Evolutionary conservation across 768 basidiomycete species (phyloP).

Genomic region (Gloeopeniophorella convolvens): DNA sequence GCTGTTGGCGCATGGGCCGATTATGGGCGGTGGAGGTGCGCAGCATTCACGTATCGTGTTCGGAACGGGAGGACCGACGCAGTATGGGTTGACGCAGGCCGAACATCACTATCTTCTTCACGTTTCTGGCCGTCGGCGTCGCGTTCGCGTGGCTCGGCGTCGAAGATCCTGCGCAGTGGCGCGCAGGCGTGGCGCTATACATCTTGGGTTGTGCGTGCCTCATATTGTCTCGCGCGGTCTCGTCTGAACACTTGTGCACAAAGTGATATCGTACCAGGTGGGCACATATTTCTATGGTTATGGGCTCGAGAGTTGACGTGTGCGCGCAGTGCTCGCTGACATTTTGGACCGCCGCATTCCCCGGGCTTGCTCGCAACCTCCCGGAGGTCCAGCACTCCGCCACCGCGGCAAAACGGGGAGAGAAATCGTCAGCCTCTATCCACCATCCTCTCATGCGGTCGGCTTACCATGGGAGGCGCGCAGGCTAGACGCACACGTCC

Average conservation of each 20-base stretch:
- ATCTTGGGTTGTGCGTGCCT: slow-evolving; percentile 50
- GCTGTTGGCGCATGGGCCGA: slow-evolving; percentile 75
- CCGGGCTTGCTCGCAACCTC: slow-evolving; percentile 63
- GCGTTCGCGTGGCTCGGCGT: slow-evolving; percentile 79
- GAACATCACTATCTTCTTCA: slow-evolving; percentile 73
- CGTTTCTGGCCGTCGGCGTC: slow-evolving; percentile 54
- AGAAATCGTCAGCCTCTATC: slow-evolving; percentile 39
- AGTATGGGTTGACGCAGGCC: slow-evolving; percentile 36
- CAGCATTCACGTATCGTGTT: not conserved
- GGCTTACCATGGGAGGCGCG: too few species aligned
- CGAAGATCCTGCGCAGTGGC: slow-evolving; percentile 57
- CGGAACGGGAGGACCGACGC: not conserved
- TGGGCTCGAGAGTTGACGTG: not conserved
- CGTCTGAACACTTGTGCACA: slow-evolving; percentile 12
- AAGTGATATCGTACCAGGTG: slow-evolving; percentile 71
- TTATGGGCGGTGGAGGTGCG: slow-evolving; percentile 71
- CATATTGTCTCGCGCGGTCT: not conserved
- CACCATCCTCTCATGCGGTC: not conserved
- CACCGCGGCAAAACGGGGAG: slow-evolving; percentile 32
- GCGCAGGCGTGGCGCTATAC: slow-evolving; percentile 53
- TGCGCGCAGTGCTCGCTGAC: slow-evolving; percentile 53
- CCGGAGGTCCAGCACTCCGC: slow-evolving; percentile 58
- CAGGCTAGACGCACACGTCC: slow-evolving; percentile 45
- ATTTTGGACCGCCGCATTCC: slow-evolving; percentile 82
- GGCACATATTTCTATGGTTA: not conserved